A percentile compares a stretch with the other conserved stretches of the same genome.
These are phyloP conservation scores for Acanthamoeba triangularis DNA, from an alignment of 208 protist genomes.

Conservation along the genomic window DNA sequence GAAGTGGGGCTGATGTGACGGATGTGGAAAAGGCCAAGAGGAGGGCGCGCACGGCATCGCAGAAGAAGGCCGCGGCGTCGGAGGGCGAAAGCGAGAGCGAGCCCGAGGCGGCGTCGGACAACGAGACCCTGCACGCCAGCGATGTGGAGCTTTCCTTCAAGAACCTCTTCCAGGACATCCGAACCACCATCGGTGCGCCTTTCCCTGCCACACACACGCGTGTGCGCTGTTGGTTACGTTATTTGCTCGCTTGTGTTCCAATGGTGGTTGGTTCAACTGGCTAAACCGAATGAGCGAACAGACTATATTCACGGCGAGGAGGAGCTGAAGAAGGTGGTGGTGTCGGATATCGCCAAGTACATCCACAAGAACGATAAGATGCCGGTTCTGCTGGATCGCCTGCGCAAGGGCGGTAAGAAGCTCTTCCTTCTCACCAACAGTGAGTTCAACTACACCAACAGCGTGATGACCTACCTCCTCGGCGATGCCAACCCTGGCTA, in stretches of 20 bases:
- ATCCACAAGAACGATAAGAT: conserved; percentile 80
- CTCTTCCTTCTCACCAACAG: conserved; percentile 83
- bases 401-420: conserved; percentile 79
- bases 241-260: neutral
- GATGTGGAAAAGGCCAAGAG: neutral
- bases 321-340: conserved; percentile 81
- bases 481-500: conserved; percentile 58
- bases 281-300: too few relatives aligned
- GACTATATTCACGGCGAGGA: conserved; percentile 82
- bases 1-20: too few relatives aligned
- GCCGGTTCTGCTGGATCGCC: conserved; percentile 77
- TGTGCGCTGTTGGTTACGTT: neutral
- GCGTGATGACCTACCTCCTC: conserved; percentile 83
- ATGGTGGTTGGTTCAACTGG: too few relatives aligned
- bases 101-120: neutral
- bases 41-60: neutral
- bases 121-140: conserved; percentile 43
- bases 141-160: conserved; percentile 71
- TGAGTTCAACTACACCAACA: conserved; percentile 83
- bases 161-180: conserved; percentile 84
- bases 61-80: neutral
- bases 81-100: neutral
- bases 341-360: conserved; percentile 82
- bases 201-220: neutral
- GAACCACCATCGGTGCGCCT: conserved; percentile 73